phyloP scores from a whole-genome alignment of 768 basidiomycete species.

The Flagelloscypha sp. region DNA sequence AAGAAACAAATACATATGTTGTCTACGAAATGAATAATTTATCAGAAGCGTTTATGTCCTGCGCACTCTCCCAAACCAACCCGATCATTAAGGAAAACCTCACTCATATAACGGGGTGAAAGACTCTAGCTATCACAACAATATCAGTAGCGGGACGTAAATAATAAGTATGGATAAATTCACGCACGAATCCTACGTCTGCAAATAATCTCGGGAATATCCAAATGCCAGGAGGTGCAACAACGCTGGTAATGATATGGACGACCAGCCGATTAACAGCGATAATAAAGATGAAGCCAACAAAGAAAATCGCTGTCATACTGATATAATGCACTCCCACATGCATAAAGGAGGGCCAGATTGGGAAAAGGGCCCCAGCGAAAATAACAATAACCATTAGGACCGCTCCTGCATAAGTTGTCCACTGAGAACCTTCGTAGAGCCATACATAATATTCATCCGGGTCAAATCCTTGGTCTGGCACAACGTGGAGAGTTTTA shows the following conservation, averaged over 20 bases:
- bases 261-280: constrained; percentile 61
- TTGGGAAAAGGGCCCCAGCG: constrained; percentile 73
- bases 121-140: too few species aligned
- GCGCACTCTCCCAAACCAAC: too few species aligned
- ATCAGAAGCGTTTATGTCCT: too few species aligned
- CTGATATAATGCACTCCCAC: constrained; percentile 69
- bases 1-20: too few species aligned
- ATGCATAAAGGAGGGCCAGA: constrained; percentile 64
- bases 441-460: constrained; percentile 68
- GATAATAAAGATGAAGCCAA: constrained; percentile 58
- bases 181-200: constrained; percentile 74
- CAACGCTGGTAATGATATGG: constrained; percentile 57
- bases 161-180: too few species aligned
- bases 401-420: constrained; percentile 54
- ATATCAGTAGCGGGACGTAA: too few species aligned
- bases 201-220: constrained; percentile 74
- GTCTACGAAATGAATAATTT: too few species aligned
- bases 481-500: constrained; percentile 43
- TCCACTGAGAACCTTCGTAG: constrained; percentile 60
- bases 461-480: constrained; percentile 44
- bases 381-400: constrained; percentile 64
- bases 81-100: too few species aligned
- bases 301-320: constrained; percentile 50
- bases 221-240: constrained; percentile 64
- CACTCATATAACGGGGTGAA: too few species aligned